Conservation (phyloP, 352 stramenopile species). For the Pythium inflatum region DNA sequence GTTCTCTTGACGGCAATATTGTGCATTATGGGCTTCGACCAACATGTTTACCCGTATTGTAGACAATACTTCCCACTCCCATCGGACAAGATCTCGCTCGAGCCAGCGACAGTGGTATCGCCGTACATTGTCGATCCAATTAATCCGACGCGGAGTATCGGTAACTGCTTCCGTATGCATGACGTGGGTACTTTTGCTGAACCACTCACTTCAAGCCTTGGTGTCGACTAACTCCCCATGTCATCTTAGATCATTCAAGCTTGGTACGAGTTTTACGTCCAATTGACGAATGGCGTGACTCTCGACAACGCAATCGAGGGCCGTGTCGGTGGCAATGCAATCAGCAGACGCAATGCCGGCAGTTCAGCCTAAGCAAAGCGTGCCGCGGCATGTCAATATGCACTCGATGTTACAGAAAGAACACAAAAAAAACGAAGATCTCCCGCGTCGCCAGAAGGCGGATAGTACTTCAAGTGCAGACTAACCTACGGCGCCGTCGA, state of each 20-base stretch:
- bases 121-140: slow-evolving; percentile 82
- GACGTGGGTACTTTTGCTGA: slow-evolving; percentile 42
- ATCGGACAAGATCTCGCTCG: slow-evolving; percentile 42
- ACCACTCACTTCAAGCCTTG: neutral
- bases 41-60: neutral
- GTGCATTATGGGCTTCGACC: too few species aligned
- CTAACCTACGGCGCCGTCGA: too few species aligned
- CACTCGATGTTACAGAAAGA: slow-evolving; percentile 4
- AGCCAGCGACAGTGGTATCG: slow-evolving; percentile 47
- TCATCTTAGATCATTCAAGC: slow-evolving; percentile 43
- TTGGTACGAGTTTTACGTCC: slow-evolving; percentile 43
- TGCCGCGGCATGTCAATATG: slow-evolving; percentile 20
- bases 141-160: slow-evolving; percentile 64
- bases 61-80: slow-evolving; percentile 80
- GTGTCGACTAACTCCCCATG: neutral
- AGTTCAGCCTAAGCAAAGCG: slow-evolving; percentile 1
- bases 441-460: neutral
- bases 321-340: too few species aligned
- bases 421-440: neutral
- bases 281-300: slow-evolving; percentile 32
- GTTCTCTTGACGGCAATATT: neutral
- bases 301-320: slow-evolving; percentile 31
- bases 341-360: neutral
- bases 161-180: slow-evolving; percentile 83
- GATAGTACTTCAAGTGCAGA: too few species aligned